Evolutionary conservation across 495 filamentous ascomycete genomes (phyloP).

Genomic region (Xylaria bambusicola): DNA sequence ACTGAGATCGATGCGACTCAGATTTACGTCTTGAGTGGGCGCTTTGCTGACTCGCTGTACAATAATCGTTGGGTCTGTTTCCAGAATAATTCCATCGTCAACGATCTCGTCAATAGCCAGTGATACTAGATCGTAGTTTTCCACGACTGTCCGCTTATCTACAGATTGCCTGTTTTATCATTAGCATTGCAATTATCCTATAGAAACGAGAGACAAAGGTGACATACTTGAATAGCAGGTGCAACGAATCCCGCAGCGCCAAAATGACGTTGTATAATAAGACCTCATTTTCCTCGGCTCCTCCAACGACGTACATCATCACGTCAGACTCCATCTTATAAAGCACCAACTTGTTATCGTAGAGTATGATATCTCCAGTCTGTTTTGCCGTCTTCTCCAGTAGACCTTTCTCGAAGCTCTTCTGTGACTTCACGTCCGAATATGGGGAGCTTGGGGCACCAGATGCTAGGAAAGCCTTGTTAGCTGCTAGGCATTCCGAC

Average conservation of each 20-base stretch:
- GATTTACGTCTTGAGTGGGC: conserved; percentile 85
- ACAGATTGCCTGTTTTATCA: conserved; percentile 69
- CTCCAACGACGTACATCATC: conserved; percentile 93
- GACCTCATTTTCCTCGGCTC: conserved; percentile 94
- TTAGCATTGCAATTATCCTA: background rate
- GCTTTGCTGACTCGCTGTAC: conserved; percentile 87
- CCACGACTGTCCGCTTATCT: conserved; percentile 95
- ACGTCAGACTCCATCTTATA: conserved; percentile 98
- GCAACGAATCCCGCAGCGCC: conserved; percentile 83
- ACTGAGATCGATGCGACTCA: conserved; percentile 91
- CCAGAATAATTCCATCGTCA: conserved; percentile 94
- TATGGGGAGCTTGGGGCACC: conserved; percentile 66
- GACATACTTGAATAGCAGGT: conserved; percentile 87
- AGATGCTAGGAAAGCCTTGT: conserved; percentile 20
- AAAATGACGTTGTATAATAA: conserved; percentile 91
- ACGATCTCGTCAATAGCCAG: conserved; percentile 94
- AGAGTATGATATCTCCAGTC: conserved; percentile 91
- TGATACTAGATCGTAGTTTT: conserved; percentile 93
- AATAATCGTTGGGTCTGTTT: conserved; percentile 93
- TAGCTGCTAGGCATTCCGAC: background rate
- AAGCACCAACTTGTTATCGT: conserved; percentile 90
- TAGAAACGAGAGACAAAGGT: background rate
- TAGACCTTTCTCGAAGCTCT: conserved; percentile 92
- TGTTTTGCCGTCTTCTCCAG: conserved; percentile 96
- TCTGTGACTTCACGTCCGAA: conserved; percentile 87